These are phyloP conservation scores for Chlamydomonas sphaeroides DNA, from an alignment of 139 green algal genomes.

Conservation along the genomic window DNA sequence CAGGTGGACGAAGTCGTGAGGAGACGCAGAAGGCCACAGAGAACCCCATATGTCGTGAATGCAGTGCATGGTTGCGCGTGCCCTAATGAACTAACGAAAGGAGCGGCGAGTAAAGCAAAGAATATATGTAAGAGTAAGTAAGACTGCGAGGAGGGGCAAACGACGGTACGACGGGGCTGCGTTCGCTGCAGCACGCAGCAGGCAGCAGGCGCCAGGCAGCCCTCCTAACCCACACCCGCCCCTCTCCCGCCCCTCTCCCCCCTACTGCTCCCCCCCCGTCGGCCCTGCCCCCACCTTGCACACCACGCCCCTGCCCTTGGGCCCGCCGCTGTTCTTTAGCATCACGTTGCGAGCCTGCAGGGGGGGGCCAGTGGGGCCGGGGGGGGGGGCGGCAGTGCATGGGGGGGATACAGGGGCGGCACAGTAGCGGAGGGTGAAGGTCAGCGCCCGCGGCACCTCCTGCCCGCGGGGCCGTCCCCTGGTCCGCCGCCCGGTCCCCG, in stretches of 20 bases:
- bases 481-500: too few species aligned
- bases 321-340: slow-evolving; percentile 58
- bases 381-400: not conserved
- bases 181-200: too few species aligned
- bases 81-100: too few species aligned
- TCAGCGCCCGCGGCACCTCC: too few species aligned
- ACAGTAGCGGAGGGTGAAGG: not conserved
- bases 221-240: not conserved
- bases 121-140: not conserved
- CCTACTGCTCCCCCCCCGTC: not conserved
- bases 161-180: not conserved
- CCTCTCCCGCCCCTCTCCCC: not conserved
- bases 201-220: not conserved
- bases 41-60: too few species aligned
- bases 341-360: slow-evolving; percentile 65
- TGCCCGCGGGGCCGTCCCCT: too few species aligned
- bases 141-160: not conserved
- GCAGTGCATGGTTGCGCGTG: too few species aligned
- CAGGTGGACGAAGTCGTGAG: too few species aligned
- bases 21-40: too few species aligned
- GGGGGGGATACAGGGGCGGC: not conserved
- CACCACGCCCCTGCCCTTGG: slow-evolving; percentile 49
- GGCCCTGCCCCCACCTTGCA: slow-evolving; percentile 52
- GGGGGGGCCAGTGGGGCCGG: not conserved
- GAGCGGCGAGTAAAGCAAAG: too few species aligned